A percentile compares a stretch with the other conserved stretches of the same genome.
Conservation (phyloP, 2,329 filamentous ascomycete species). For the Apiospora pterosperma region DNA sequence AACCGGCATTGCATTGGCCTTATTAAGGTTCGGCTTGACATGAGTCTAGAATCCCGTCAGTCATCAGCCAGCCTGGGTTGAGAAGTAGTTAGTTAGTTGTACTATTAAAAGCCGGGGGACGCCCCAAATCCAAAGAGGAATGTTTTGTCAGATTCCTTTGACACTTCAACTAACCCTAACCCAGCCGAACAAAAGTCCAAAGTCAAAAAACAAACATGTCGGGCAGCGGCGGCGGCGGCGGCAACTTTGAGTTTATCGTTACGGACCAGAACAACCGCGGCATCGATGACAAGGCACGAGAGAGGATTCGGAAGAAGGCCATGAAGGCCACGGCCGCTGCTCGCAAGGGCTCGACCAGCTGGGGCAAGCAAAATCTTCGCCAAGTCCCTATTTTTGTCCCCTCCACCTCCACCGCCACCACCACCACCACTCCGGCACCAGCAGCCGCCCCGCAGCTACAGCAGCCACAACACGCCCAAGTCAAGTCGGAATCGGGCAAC, state of each 20-base stretch:
- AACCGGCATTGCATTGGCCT: too few relatives aligned
- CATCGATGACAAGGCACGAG: constrained; percentile 4
- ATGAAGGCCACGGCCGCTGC: constrained; percentile 9
- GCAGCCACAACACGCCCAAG: neutral
- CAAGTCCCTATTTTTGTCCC: constrained; percentile 4
- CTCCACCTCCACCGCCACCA: neutral
- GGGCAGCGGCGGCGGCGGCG: neutral
- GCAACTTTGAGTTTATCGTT: constrained; percentile 4
- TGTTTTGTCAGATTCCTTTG: too few relatives aligned
- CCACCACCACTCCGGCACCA: neutral
- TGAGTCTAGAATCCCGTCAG: too few relatives aligned
- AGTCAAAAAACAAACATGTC: too few relatives aligned
- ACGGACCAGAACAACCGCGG: constrained; percentile 4
- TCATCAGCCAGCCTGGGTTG: too few relatives aligned
- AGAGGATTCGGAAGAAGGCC: constrained; percentile 5
- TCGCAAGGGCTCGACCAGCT: constrained; percentile 8
- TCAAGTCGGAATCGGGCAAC: neutral
- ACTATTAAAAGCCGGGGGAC: too few relatives aligned
- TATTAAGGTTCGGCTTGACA: too few relatives aligned
- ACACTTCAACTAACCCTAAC: too few relatives aligned
- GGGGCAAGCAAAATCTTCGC: constrained; percentile 10
- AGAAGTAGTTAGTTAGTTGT: too few relatives aligned
- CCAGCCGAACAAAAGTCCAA: too few relatives aligned
- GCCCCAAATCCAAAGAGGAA: too few relatives aligned
- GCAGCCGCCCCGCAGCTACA: neutral